Evolutionary conservation across 371 early-diverging fungal genomes (phyloP), one percentile per base, ranked within the genome.

Genomic region (Circinella umbellata): DNA sequence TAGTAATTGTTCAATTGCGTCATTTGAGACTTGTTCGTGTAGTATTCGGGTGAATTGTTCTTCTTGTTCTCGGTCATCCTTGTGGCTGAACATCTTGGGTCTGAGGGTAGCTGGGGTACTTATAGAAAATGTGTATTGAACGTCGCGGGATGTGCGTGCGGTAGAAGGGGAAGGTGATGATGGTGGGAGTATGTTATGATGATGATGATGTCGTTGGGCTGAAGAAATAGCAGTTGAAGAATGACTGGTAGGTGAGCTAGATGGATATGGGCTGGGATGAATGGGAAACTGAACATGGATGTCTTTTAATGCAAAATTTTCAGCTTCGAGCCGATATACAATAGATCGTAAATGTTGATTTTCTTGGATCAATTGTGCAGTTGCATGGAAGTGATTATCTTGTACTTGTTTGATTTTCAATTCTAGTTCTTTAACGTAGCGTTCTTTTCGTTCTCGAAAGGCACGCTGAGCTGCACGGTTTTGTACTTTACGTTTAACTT

Each of bases 371-470:
- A 82, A 66, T 35, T 80, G 80, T 15, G 78, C 34, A 4, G 78
- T 80, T 7, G 75, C 69, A 15, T 78, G 38, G 5, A 79, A 38
- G 55, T 86, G 71, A 77, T 79, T 64, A 68, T 88, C 81, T 80
- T 89, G 78, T 73, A 88, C 61, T 75, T 82, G 73, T 75, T 87
- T 80, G 69, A 93, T 83, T 48, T 88, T 86, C 42, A 75, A 76
- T 69, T 93, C 92, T 0, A 93, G 77, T 38, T 86, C 81, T 71
- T 86, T 82, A n/a, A 92, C 87, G 71, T 92, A 89, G 60, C 86
- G 84, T 59, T 92, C 91, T 72, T 90, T 90, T 66, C 93, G 86
- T 69, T 93, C 91, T 54, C 91, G 84, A 76, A 90, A 90, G 9
- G 91, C 91, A 7, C 91, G 83, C 68, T 90, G 91, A 0, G 91